Evolutionary conservation across 345 rosid species (phyloP).

Genomic region (Lenwebbia sp.): DNA sequence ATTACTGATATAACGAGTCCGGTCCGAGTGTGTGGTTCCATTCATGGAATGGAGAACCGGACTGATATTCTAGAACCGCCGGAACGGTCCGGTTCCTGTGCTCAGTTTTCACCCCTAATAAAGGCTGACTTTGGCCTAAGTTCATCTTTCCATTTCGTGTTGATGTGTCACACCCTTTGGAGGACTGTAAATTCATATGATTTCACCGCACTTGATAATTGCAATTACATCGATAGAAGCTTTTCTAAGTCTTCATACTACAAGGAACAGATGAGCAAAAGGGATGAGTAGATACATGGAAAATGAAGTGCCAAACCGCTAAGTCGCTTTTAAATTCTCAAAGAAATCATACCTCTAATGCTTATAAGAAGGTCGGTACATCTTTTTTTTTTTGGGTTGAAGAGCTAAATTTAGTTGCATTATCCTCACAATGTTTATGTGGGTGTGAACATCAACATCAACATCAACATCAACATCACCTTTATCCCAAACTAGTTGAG

Average conservation of each 20-base stretch:
- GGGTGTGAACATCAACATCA: background rate
- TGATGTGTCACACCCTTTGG: background rate
- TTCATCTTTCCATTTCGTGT: background rate
- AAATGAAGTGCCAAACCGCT: background rate
- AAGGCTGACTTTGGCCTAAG: background rate
- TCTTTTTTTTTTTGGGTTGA: background rate
- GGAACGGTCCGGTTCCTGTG: no score
- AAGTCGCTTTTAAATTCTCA: background rate
- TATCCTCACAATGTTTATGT: background rate
- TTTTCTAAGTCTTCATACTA: background rate
- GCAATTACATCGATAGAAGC: background rate
- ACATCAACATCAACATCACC: no score
- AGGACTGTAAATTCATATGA: background rate
- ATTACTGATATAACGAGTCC: no score
- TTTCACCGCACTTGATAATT: background rate
- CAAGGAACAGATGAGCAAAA: accelerated
- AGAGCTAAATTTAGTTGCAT: background rate
- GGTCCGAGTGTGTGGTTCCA: no score
- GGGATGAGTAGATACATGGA: background rate
- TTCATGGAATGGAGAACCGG: no score
- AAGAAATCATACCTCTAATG: background rate
- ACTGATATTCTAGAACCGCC: no score
- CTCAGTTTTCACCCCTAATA: no score
- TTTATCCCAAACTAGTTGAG: no score
- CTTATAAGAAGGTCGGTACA: background rate